Base-by-base conservation (phyloP, 148 eudicot species). In the Fagopyrum esculentum region DNA sequence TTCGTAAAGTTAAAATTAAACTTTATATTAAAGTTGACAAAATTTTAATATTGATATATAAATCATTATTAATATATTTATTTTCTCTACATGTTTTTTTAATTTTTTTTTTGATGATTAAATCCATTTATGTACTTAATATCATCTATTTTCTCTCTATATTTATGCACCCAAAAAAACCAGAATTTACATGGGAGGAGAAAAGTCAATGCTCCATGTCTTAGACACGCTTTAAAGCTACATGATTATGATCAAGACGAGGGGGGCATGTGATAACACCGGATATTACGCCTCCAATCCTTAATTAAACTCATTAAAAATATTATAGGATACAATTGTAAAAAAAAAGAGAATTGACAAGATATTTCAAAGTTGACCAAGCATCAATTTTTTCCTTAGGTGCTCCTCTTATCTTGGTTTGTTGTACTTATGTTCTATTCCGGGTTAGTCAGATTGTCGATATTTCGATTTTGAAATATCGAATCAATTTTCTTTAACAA, bases 201-300 rank as follows among this genome's bases (percentile, higher is more conserved):
- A 66, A 66, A 66, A 43, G 45, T 43, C 45, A 66, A 66, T 66
- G 71, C 46, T 66, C 47, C 71, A 17, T 66, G 45, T 66, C 17
- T 66, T 35, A 35, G 71, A 66, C 47, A 66, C 35, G 44, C 9
- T 6, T 19, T 59, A 12, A 51, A 51, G 55, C 8, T 9, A 51
- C 13, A 51, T 6, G 69, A 35, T 35, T 35, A 35, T 63, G n/a
- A 63, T 13, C 45, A 63, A 63, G 40, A 9, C 4, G 45, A 63
- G 43, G 61, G 61, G 29, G 69, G 15, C 69, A 63, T 66, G 71
- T 66, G 71, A 40, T 66, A 13, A 40, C 16, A 43, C n/a, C 71
- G 46, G 17, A 66, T 66, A 66, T 66, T 15, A 66, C 71, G 71
- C 71, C 47, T 66, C 71, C 47, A 66, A 66, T 29, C 69, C 69